A percentile compares a stretch with the other conserved stretches of the same genome.
Evolutionary conservation across 73 alveolate species (phyloP).

Genomic region (Paramecium pentaurelia): DNA sequence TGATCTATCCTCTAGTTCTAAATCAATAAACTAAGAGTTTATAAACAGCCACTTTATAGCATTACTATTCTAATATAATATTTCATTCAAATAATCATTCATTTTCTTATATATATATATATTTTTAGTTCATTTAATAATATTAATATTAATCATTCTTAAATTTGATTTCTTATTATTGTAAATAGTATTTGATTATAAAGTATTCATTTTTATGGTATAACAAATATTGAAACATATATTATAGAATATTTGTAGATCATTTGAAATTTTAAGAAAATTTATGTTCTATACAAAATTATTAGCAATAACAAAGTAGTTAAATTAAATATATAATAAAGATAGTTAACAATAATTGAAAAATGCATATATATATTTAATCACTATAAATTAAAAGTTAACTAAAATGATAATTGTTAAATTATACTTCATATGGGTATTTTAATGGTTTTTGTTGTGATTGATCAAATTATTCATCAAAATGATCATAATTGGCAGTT

Average conservation of each 20-base stretch:
- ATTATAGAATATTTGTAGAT: background rate
- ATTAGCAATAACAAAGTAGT: background rate
- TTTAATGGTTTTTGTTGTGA: conserved; percentile 9
- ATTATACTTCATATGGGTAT: conserved; percentile 2
- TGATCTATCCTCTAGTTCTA: background rate
- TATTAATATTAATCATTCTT: no score
- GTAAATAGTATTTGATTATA: no score
- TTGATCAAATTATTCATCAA: conserved; percentile 18
- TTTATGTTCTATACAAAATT: background rate
- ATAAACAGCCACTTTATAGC: background rate
- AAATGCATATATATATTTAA: background rate
- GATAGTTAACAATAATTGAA: background rate
- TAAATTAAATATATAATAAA: background rate
- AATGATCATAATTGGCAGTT: conserved; percentile 13
- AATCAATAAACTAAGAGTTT: background rate
- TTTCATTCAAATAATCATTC: background rate
- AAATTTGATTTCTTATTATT: no score
- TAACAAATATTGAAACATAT: background rate
- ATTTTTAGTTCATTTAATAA: no score
- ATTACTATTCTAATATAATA: background rate
- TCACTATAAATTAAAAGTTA: background rate
- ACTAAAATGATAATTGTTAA: background rate
- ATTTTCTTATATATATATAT: no score
- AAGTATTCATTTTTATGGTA: no score
- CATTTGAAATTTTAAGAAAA: background rate